Base-by-base conservation (phyloP, 2,329 filamentous ascomycete species). In the Penicillium aurantiogriseum region DNA sequence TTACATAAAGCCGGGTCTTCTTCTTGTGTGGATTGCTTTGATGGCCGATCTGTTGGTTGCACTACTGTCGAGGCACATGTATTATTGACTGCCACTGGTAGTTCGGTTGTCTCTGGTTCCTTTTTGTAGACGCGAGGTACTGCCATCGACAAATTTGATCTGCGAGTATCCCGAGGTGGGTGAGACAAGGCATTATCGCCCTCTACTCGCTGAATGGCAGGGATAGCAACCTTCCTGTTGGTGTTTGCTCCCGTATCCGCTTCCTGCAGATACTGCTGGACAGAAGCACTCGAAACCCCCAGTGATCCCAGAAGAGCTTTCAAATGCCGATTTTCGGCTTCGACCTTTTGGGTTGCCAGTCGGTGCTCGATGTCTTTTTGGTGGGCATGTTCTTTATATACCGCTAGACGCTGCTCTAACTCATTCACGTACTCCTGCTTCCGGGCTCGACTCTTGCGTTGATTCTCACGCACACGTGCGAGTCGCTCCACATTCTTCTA, bases 381-480 rank as follows among this genome's bases (percentile, higher is more conserved):
- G 11, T 69, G 67, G 1, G 66, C 62, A 44, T 71, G 60, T 49
- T 69, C 63, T 51, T 75, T 67, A 25, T 58, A 66, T 2, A 35
- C 49, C 0, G 65, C 64, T 21, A 76, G 56, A 38, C 68, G 70
- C 53, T 74, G 67, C 51, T 75, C 71, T 15, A 76, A 56, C 31
- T 75, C 72, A n/a, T 67, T 70, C 40, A 70, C 66, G 55, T 75
- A 67, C 54, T 74, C 71, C 54, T 74, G 74, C 49, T 67, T 70
- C 42, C 66, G 64, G 3, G 74, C 72, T 38, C 74, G 67, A 48
- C 73, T 74, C 44, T 68, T 74, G 35, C 74, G 73, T 52, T 76
- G 74, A 35, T 75, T 76, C 31, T 75, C 73, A 19, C 74, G 63
- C 31, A 76, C 65, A 27, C 73, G 70, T 46, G 83, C 81, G 35